phyloP scores from a whole-genome alignment of 129 eudicot species.

The Artemisia annua region DNA sequence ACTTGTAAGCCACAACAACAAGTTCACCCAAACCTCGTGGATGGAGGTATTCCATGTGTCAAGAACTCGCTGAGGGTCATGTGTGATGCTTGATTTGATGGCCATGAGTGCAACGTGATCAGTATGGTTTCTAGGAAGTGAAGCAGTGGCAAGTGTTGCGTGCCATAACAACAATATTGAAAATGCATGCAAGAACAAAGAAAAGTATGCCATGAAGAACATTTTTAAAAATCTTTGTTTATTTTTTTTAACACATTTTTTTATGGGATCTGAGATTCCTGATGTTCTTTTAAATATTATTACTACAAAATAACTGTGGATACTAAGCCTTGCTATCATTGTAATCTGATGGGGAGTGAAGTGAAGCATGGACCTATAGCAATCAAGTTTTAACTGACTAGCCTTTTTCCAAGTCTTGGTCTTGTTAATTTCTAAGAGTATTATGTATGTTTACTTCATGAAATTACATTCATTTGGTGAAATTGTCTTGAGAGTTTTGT shows the following conservation, averaged over 20 bases:
- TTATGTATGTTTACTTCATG: neutral
- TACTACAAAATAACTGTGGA: neutral
- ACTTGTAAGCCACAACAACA: no score
- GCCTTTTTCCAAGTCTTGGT: conserved; percentile 18
- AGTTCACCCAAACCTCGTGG: no score
- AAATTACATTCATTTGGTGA: neutral
- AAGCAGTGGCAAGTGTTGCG: neutral
- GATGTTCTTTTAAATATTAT: neutral
- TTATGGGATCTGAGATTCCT: neutral
- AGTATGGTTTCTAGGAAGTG: conserved; percentile 19
- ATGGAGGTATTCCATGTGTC: conserved; percentile 29
- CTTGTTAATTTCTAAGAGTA: conserved; percentile 12
- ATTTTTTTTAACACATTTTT: conserved; percentile 1
- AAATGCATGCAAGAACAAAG: conserved; percentile 14
- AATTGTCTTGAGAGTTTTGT: neutral
- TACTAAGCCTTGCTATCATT: neutral
- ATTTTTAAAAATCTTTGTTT: neutral
- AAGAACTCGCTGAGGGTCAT: conserved; percentile 16
- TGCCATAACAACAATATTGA: neutral
- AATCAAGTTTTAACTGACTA: neutral
- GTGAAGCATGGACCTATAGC: conserved; percentile 16
- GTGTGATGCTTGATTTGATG: conserved; percentile 23
- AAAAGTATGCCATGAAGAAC: conserved; percentile 21
- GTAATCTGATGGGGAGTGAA: conserved; percentile 16
- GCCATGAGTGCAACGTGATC: conserved; percentile 31